Percentiles rank a stretch among this genome's conserved stretches.
Conservation (phyloP, 305 asterid species). For the Fraxinus greggii region DNA sequence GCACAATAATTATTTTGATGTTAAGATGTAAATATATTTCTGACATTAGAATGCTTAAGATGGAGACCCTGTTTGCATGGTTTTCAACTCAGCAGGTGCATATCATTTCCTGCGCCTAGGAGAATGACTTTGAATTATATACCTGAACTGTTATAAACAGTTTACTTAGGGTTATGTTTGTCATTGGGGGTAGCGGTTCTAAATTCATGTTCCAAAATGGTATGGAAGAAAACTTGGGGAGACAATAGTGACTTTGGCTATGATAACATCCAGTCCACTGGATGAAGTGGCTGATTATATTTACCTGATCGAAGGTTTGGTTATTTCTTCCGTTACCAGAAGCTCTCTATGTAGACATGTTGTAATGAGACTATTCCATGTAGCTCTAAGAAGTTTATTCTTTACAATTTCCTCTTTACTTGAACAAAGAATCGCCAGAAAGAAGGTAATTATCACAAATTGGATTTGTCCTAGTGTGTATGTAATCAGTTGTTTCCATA, state of each 20-base stretch:
- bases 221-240: neutral
- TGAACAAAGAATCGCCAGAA: neutral
- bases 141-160: neutral
- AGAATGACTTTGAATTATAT: conserved; percentile 3
- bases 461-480: neutral
- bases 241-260: neutral
- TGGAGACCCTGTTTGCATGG: neutral
- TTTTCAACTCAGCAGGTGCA: conserved; percentile 8
- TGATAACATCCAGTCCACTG: conserved; percentile 4
- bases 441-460: neutral
- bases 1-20: conserved; percentile 6
- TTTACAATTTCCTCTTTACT: neutral
- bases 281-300: neutral
- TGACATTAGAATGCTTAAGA: conserved; percentile 8
- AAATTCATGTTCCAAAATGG: neutral
- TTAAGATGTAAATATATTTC: neutral
- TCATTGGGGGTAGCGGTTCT: neutral
- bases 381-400: neutral
- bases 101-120: neutral
- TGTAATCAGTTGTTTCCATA: neutral
- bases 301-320: neutral
- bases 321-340: neutral
- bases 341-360: neutral
- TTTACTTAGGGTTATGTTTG: neutral
- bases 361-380: neutral